A percentile compares a stretch with the other conserved stretches of the same genome.
These are phyloP conservation scores for Solanum hybrid DNA, from an alignment of 305 asterid species.

Conservation along the genomic window DNA sequence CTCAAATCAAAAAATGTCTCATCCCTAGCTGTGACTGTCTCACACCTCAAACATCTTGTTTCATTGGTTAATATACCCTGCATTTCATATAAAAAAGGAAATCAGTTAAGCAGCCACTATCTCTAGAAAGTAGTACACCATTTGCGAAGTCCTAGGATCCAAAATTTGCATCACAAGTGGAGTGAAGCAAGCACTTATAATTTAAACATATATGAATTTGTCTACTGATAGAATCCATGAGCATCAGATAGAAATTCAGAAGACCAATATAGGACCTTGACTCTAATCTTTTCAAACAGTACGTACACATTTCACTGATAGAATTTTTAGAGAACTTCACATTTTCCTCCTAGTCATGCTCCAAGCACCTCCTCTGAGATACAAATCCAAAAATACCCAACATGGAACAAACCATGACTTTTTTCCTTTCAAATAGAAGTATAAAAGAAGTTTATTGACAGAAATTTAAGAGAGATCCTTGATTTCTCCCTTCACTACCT, in stretches of 20 bases:
- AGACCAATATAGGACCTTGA: background rate
- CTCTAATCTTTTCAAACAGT: background rate
- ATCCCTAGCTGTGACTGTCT: constrained; percentile 90
- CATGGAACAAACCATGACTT: background rate
- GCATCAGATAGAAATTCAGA: background rate
- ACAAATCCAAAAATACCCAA: background rate
- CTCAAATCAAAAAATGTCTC: constrained; percentile 86
- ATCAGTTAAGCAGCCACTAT: background rate
- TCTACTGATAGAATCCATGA: background rate
- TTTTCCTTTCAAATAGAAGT: background rate
- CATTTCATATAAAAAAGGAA: background rate
- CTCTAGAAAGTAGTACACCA: background rate
- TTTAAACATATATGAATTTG: background rate
- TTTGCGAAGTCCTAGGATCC: background rate
- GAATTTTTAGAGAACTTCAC: background rate
- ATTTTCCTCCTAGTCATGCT: background rate
- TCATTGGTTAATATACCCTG: constrained; percentile 88
- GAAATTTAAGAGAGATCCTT: background rate
- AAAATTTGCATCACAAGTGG: background rate
- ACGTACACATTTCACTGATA: background rate
- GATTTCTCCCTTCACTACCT: background rate
- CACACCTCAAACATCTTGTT: constrained; percentile 77
- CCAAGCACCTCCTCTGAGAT: background rate
- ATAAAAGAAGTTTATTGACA: background rate
- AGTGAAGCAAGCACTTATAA: background rate